These are phyloP conservation scores for Melampsora medusae DNA, from an alignment of 1,284 basidiomycete genomes.

Conservation along the genomic window DNA sequence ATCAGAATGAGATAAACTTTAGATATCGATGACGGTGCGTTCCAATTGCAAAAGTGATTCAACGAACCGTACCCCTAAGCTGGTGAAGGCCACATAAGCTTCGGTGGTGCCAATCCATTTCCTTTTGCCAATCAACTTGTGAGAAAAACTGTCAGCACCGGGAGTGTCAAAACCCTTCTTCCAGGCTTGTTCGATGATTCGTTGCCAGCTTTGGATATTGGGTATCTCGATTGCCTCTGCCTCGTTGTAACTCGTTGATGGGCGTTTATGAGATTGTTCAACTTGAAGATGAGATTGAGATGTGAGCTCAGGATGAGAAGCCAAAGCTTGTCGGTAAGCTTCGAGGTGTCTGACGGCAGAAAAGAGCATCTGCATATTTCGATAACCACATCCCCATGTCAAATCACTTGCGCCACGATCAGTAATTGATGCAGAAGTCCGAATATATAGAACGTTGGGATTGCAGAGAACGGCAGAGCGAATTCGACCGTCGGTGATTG, in stretches of 20 bases:
- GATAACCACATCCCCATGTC: conserved; percentile 47
- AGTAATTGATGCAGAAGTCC: background rate
- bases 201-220: conserved; percentile 48
- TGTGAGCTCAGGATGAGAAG: conserved; percentile 7
- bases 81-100: conserved; percentile 49
- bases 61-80: conserved; percentile 48
- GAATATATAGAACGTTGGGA: conserved; percentile 1
- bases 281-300: background rate
- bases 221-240: conserved; percentile 45
- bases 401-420: conserved; percentile 16
- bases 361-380: conserved; percentile 51
- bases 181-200: conserved; percentile 51
- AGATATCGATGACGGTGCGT: background rate
- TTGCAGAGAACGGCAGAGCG: conserved; percentile 9
- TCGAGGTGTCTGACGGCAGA: conserved; percentile 39
- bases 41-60: background rate
- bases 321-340: conserved; percentile 1
- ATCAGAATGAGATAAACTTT: background rate
- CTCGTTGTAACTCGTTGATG: background rate
- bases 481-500: background rate
- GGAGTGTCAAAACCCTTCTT: conserved; percentile 48
- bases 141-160: conserved; percentile 48
- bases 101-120: conserved; percentile 53
- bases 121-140: conserved; percentile 47
- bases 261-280: background rate